phyloP scores from a whole-genome alignment of 352 stramenopile genomes.

The Globisporangium nodosum region DNA sequence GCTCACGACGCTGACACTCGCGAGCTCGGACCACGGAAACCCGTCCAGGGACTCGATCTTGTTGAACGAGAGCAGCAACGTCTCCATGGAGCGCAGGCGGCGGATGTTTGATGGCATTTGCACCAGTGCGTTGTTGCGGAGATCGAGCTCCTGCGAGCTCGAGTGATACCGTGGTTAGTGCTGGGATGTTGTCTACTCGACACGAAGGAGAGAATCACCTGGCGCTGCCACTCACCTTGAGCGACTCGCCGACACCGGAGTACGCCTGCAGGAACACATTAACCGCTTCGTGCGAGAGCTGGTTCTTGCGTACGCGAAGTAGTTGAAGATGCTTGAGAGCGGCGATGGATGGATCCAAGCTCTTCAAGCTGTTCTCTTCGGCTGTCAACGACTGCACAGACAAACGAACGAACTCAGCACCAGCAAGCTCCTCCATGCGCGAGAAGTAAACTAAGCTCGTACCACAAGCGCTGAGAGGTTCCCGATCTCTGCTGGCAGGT shows the following conservation, averaged over 20 bases:
- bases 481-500: constrained; percentile 39
- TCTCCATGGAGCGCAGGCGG: constrained; percentile 41
- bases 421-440: neutral
- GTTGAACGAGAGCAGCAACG: constrained; percentile 67
- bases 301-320: constrained; percentile 71
- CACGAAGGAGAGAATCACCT: neutral
- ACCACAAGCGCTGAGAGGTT: constrained; percentile 43
- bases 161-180: neutral
- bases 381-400: constrained; percentile 45
- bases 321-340: constrained; percentile 44
- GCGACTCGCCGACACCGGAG: constrained; percentile 12
- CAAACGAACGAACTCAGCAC: neutral
- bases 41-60: constrained; percentile 58
- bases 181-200: neutral
- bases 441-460: neutral
- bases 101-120: constrained; percentile 33
- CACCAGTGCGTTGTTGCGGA: constrained; percentile 61
- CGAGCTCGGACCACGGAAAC: constrained; percentile 50
- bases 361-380: constrained; percentile 61
- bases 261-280: constrained; percentile 30
- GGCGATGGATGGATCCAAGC: constrained; percentile 35
- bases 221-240: constrained; percentile 20
- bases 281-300: constrained; percentile 40
- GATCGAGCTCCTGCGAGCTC: constrained; percentile 51
- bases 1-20: constrained; percentile 48